Percentiles rank a stretch among this genome's conserved stretches.
Conservation (phyloP, 306 rosid species). For the Alnus rubra region DNA sequence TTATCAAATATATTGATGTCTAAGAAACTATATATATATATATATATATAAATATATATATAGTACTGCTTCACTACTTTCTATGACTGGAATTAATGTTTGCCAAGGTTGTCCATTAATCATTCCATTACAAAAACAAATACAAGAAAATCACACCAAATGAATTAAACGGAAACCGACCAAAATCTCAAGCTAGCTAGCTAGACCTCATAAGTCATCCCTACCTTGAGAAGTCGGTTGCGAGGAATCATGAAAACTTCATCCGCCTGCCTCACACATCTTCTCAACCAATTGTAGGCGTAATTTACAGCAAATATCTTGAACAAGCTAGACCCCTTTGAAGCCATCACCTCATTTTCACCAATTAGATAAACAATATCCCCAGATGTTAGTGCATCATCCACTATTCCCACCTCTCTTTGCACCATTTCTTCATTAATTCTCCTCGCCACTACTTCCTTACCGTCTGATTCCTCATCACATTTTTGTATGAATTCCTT, state of each 20-base stretch:
- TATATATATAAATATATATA: too few species aligned
- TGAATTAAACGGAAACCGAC: not conserved
- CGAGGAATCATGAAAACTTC: conserved; percentile 65
- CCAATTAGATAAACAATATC: conserved; percentile 72
- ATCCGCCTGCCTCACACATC: conserved; percentile 58
- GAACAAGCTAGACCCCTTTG: conserved; percentile 31
- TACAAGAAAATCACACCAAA: not conserved
- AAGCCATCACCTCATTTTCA: conserved; percentile 62
- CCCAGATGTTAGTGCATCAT: conserved; percentile 38
- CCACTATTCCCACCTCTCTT: conserved; percentile 41
- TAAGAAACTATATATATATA: too few species aligned
- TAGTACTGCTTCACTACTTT: not conserved
- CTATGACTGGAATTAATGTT: too few species aligned
- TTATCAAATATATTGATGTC: too few species aligned
- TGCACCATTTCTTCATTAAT: not conserved
- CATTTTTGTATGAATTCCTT: conserved; percentile 41
- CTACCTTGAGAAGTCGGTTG: conserved; percentile 69
- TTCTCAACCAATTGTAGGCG: conserved; percentile 56
- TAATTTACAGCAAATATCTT: conserved; percentile 59
- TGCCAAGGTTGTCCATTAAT: not conserved
- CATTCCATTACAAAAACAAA: not conserved
- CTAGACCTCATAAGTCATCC: conserved; percentile 73
- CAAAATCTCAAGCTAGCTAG: not conserved
- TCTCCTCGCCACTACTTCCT: not conserved
- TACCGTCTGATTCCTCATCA: not conserved